Evolutionary conservation across 2,329 filamentous ascomycete genomes (phyloP), one percentile per base, ranked within the genome.

Genomic region (Neonectria coccinea): DNA sequence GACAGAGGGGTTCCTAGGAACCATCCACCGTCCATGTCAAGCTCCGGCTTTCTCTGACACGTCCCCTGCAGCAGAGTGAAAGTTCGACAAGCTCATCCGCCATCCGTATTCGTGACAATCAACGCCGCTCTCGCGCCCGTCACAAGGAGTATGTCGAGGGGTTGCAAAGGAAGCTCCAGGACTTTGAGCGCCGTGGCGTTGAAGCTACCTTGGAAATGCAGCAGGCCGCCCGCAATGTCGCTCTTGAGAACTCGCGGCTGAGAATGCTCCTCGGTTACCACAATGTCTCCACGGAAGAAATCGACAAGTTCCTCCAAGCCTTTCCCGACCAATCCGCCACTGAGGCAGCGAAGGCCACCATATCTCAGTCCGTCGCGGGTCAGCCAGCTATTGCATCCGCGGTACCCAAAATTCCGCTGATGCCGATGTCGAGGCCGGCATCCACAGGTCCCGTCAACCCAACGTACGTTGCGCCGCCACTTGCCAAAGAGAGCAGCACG

Each of bases 131-230:
- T 16, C 81, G 86, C 39, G 84, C 82, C 29, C 83, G 85, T 41
- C 82, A 80, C 33, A 83, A 82, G 64, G 84, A 85, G 65, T 83
- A 84, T 62, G 75, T 87, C 60, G 79, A 82, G 55, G 78, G 79
- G 14, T 77, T 88, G 64, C 83, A 85, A 70, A 76, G 71, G 22
- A 79, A 80, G 47, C 66, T 88, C 36, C 78, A 78, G 20, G 82
- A 83, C 29, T 83, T 82, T 71, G 83, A 87, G 75, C 75, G 74
- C n/a, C 78, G 75, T 5, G 85, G 82, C 22, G 79, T 83, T 16
- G 78, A 81, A 59, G 86, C 85, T 5, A 84, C 83, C 3, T 70
- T 83, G 11, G 83, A 85, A 71, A 85, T 88, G 82, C 86, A 88
- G 73, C 79, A 78, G 29, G 83, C 83, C 1, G 85, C 86, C 5